Evolutionary conservation across 2,329 filamentous ascomycete species (phyloP), one percentile per base, ranked within the genome.

Genomic region (Huntiella savannae): DNA sequence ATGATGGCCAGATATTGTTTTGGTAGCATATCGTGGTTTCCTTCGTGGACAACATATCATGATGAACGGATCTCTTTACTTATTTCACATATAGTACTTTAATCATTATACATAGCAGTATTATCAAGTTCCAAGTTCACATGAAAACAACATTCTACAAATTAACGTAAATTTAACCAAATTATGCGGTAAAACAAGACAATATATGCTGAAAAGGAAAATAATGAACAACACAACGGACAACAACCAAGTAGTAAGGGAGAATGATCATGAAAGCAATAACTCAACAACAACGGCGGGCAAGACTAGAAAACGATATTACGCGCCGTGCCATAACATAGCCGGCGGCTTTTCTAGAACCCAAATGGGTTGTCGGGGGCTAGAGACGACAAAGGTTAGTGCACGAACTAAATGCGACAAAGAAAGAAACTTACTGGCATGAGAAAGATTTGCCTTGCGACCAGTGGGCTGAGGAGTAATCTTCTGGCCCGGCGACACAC

Each of bases 401-500:
- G 5, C 15, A 5, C 12, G n/a, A 17, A 36, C 15, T 2, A 34
- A 7, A 4, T 5, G 4, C 22, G n/a, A 22, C 28, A 15, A 22
- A 16, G 8, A 13, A 7, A 33, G 7, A 17, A 36, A 17, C 88
- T 81, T 79, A 96, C 88, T 98, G 57, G 91, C 91, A 75, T 92
- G 83, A 45, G 82, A 72, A 54, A 98, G 70, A 60, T 96, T 95
- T 48, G 91, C 91, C 66, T 82, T 77, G 55, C 82, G 70, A 52
- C 91, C 91, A 5, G 91, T 98, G 22, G 85, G 73, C 65, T 96
- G 91, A 28, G 87, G 77, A 50, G 74, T 70, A 55, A 96, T 64
- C 61, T 82, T 91, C 63, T 86, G 85, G 28, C 76, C 66, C 22
- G 69, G 66, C 48, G 74, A 70, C 33, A 93, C 78, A 35, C 91